phyloP scores from a whole-genome alignment of 768 basidiomycete species.

The Filobasidium wieringae region DNA sequence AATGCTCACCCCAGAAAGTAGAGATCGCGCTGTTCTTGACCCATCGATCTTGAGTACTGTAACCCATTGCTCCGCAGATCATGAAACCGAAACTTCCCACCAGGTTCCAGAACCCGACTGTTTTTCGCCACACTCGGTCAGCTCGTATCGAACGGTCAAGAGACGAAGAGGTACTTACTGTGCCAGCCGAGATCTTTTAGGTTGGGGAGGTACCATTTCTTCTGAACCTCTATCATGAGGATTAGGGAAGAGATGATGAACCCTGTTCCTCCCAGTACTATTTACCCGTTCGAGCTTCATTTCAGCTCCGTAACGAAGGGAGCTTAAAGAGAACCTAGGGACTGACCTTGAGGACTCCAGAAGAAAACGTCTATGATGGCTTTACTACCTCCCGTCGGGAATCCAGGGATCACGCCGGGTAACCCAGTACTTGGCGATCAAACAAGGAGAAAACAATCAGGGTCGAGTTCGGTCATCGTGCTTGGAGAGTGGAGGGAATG shows the following conservation, averaged over 20 bases:
- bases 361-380: slow-evolving; percentile 46
- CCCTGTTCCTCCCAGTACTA: slow-evolving; percentile 50
- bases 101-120: slow-evolving; percentile 50
- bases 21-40: slow-evolving; percentile 7
- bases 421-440: slow-evolving; percentile 38
- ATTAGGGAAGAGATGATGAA: slow-evolving; percentile 46
- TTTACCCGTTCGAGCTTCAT: not conserved
- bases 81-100: slow-evolving; percentile 52
- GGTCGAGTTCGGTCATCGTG: too few relatives aligned
- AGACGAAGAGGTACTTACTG: slow-evolving; percentile 31
- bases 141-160: not conserved
- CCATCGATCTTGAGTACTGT: slow-evolving; percentile 40
- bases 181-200: slow-evolving; percentile 49
- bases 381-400: slow-evolving; percentile 19
- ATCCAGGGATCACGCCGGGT: slow-evolving; percentile 42
- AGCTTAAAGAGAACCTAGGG: not conserved
- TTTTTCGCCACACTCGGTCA: not conserved
- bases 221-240: slow-evolving; percentile 50
- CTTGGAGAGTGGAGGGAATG: slow-evolving; percentile 40
- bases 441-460: slow-evolving; percentile 8
- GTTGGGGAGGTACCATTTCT: slow-evolving; percentile 47
- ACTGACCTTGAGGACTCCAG: slow-evolving; percentile 49
- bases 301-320: not conserved
- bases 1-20: slow-evolving; percentile 14
- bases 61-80: slow-evolving; percentile 51